Evolutionary conservation across 805 yeast species (phyloP).

Genomic region (Sugiyamaella valdiviana): DNA sequence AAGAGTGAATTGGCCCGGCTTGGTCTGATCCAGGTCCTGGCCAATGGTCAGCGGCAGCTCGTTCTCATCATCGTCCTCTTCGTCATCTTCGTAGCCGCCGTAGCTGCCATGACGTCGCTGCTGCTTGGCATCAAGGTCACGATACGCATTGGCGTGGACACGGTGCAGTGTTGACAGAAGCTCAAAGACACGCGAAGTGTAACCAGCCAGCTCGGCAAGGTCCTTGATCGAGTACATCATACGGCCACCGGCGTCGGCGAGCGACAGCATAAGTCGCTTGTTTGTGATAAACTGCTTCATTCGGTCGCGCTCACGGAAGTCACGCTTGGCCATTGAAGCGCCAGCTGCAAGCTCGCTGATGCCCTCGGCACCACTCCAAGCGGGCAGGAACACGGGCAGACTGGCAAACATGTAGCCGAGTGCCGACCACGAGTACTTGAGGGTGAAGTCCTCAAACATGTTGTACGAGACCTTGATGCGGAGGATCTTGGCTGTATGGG

Average conservation of each 20-base stretch:
- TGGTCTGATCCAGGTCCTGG: background rate
- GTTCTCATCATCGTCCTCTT: slow-evolving; percentile 10
- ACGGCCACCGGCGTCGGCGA: slow-evolving; percentile 93
- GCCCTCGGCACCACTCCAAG: slow-evolving; percentile 33
- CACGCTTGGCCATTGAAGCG: slow-evolving; percentile 17
- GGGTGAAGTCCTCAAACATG: slow-evolving; percentile 73
- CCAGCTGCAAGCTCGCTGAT: slow-evolving; percentile 12
- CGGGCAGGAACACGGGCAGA: slow-evolving; percentile 71
- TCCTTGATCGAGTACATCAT: slow-evolving; percentile 93
- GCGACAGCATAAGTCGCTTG: slow-evolving; percentile 79
- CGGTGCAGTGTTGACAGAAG: slow-evolving; percentile 72
- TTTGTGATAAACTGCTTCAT: slow-evolving; percentile 88
- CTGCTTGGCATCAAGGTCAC: slow-evolving; percentile 8
- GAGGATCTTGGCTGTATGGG: slow-evolving; percentile 50
- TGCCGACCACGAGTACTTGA: slow-evolving; percentile 92
- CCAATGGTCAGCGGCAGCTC: slow-evolving; percentile 9
- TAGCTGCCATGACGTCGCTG: background rate
- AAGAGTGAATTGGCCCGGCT: slow-evolving; percentile 23
- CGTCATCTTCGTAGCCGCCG: slow-evolving; percentile 2
- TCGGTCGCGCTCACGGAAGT: slow-evolving; percentile 34
- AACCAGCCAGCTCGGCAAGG: slow-evolving; percentile 83
- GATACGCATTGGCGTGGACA: slow-evolving; percentile 53
- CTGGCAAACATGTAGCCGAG: slow-evolving; percentile 90
- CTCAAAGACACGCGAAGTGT: slow-evolving; percentile 77
- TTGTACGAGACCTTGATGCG: slow-evolving; percentile 60